phyloP scores from a whole-genome alignment of 2,329 filamentous ascomycete genomes.

The Epichloe festucae region DNA sequence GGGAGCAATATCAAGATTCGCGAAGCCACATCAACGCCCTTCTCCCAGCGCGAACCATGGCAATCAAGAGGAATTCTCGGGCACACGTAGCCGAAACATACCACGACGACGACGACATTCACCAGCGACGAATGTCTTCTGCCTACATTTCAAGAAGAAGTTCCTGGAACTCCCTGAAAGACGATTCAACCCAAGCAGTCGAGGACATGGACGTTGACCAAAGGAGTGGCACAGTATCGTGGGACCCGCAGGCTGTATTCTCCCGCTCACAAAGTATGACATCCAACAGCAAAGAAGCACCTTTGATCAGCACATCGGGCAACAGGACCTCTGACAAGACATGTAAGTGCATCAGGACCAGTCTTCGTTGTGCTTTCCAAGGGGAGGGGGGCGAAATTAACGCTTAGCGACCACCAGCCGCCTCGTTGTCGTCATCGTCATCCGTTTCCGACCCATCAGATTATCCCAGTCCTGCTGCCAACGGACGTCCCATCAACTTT shows the following conservation, averaged over 20 bases:
- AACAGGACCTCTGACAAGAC: background rate
- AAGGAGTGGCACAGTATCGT: slow-evolving; percentile 4
- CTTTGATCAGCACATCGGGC: background rate
- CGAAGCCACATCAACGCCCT: no score
- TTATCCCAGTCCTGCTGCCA: slow-evolving; percentile 12
- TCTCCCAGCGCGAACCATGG: slow-evolving; percentile 5
- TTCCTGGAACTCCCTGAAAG: slow-evolving; percentile 17
- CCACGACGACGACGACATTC: slow-evolving; percentile 6
- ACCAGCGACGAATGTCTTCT: slow-evolving; percentile 6
- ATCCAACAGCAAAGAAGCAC: slow-evolving; percentile 10
- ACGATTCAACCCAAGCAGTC: slow-evolving; percentile 12
- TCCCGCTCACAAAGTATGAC: background rate
- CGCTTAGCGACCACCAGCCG: background rate
- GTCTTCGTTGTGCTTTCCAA: background rate
- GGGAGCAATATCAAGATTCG: no score
- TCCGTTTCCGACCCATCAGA: slow-evolving; percentile 5
- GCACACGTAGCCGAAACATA: slow-evolving; percentile 10
- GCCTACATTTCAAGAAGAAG: slow-evolving; percentile 17
- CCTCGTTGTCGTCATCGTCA: background rate
- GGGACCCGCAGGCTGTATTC: slow-evolving; percentile 7
- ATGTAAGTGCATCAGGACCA: background rate
- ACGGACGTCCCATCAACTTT: slow-evolving; percentile 54
- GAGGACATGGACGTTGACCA: slow-evolving; percentile 15
- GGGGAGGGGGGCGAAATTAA: background rate
- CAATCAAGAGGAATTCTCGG: slow-evolving; percentile 14